A percentile compares a stretch with the other conserved stretches of the same genome.
These are phyloP conservation scores for Claviceps sp. DNA, from an alignment of 2,329 filamentous ascomycete species.

Conservation along the genomic window DNA sequence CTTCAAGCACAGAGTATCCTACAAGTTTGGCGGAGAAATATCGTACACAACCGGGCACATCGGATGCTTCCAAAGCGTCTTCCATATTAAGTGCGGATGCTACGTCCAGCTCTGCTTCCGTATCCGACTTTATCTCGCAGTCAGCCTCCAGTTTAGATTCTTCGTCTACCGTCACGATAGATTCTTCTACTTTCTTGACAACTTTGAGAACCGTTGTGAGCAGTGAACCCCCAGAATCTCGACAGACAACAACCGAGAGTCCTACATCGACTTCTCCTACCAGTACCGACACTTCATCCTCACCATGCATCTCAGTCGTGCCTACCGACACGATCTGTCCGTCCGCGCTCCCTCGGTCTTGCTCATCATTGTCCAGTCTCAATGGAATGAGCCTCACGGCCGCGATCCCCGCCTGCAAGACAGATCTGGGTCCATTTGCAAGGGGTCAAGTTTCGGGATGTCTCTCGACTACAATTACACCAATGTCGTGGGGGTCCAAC, in stretches of 20 bases:
- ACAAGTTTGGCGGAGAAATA: no score
- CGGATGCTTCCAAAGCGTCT: background rate
- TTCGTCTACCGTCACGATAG: background rate
- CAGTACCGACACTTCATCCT: background rate
- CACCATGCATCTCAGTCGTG: background rate
- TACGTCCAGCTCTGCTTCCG: background rate
- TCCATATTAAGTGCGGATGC: background rate
- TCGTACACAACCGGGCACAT: no score
- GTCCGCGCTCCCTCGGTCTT: conserved; percentile 1
- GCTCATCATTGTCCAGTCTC: background rate
- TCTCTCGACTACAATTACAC: background rate
- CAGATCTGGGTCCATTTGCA: conserved; percentile 2
- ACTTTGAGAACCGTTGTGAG: background rate
- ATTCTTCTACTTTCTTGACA: background rate
- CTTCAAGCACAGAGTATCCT: no score
- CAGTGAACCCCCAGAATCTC: background rate
- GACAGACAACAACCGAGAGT: background rate
- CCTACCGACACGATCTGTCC: conserved; percentile 2
- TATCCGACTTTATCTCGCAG: background rate
- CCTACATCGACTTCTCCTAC: background rate
- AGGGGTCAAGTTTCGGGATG: background rate
- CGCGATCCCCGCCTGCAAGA: background rate
- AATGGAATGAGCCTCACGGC: background rate
- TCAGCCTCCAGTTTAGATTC: background rate
- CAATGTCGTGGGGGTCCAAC: background rate